Conservation (phyloP, 2,329 filamentous ascomycete genomes). For the Pseudogymnoascus sp. region DNA sequence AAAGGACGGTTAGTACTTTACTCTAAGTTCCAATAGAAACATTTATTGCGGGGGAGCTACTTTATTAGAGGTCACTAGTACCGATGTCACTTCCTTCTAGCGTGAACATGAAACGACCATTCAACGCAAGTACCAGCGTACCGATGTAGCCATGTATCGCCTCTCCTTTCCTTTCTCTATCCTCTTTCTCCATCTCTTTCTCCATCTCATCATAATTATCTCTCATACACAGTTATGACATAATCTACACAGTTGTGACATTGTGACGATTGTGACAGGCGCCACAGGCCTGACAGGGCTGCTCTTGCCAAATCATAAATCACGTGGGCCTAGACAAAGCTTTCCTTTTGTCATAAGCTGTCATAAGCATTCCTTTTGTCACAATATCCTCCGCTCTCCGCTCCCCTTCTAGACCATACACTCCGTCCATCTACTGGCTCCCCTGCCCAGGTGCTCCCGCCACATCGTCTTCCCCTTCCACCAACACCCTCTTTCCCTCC, state of each 20-base stretch:
- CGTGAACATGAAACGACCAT: background rate
- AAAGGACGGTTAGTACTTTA: background rate
- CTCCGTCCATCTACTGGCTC: background rate
- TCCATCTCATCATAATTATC: no score
- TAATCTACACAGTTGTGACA: no score
- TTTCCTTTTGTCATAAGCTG: background rate
- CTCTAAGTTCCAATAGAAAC: background rate
- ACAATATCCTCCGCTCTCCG: background rate
- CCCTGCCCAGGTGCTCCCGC: background rate
- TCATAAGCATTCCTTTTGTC: no score
- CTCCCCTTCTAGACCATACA: background rate
- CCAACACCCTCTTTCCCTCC: conserved; percentile 57
- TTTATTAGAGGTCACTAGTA: background rate
- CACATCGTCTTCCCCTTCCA: conserved; percentile 63
- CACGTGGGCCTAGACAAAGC: background rate
- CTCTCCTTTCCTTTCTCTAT: background rate
- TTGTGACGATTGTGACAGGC: background rate
- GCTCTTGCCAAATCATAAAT: background rate
- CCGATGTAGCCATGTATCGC: background rate
- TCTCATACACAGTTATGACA: no score
- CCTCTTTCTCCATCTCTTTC: background rate
- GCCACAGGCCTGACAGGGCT: background rate
- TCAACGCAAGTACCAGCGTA: background rate
- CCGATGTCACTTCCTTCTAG: background rate
- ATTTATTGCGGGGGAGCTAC: background rate